A percentile compares a stretch with the other conserved stretches of the same genome.
Evolutionary conservation across 345 rosid species (phyloP).

Genomic region (Eucalyptus camaldulensis): DNA sequence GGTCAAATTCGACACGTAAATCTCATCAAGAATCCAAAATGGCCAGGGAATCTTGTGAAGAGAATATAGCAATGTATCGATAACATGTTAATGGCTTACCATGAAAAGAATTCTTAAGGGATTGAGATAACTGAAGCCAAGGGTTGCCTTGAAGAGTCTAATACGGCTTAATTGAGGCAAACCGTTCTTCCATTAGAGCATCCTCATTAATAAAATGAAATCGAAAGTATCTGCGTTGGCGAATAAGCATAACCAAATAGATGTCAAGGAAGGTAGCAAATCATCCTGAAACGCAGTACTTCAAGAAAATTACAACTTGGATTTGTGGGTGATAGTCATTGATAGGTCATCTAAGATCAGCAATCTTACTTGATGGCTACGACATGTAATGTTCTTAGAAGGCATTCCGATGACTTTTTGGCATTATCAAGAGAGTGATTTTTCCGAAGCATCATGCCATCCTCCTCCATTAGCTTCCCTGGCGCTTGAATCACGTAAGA

Average conservation of each 20-base stretch:
- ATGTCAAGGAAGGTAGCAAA: background rate
- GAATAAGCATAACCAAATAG: background rate
- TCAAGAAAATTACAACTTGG: background rate
- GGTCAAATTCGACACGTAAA: accelerated
- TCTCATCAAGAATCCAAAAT: no score
- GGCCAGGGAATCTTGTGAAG: no score
- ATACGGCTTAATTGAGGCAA: no score
- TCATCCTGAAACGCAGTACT: background rate
- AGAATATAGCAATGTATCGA: accelerated
- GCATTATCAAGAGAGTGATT: background rate
- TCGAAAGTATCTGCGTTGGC: accelerated
- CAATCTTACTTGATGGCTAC: background rate
- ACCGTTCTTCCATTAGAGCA: no score
- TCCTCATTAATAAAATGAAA: accelerated
- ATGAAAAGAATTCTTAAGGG: no score
- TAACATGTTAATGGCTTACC: no score
- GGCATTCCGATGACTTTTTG: background rate
- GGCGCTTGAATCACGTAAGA: background rate
- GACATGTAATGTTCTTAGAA: background rate
- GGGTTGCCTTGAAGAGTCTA: no score
- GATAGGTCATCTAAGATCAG: background rate
- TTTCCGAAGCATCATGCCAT: background rate
- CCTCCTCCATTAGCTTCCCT: background rate
- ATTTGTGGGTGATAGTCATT: background rate
- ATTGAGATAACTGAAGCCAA: no score